A percentile compares a stretch with the other conserved stretches of the same genome.
Conservation (phyloP, 345 rosid species). For the Euphorbia tirucalli region DNA sequence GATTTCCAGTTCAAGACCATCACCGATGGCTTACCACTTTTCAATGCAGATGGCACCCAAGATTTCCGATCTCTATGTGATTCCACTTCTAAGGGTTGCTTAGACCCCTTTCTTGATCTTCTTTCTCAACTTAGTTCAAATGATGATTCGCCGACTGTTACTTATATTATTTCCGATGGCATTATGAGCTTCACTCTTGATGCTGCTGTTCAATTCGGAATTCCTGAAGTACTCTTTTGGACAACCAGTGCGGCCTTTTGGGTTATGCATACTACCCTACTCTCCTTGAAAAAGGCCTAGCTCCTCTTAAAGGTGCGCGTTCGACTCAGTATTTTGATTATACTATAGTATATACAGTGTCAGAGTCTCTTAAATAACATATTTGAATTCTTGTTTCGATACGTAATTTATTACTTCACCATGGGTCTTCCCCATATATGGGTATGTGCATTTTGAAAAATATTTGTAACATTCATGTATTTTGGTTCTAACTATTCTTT, state of each 20-base stretch:
- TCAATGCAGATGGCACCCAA: constrained; percentile 16
- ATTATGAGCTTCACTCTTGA: constrained; percentile 34
- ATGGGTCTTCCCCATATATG: no score
- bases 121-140: constrained; percentile 16
- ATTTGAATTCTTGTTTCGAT: no score
- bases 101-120: constrained; percentile 22
- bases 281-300: constrained; percentile 23
- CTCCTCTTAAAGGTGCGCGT: constrained; percentile 32
- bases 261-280: constrained; percentile 11
- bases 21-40: constrained; percentile 34
- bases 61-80: constrained; percentile 25
- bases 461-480: no score
- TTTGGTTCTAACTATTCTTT: no score
- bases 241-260: constrained; percentile 30
- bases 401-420: no score
- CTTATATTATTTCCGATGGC: constrained; percentile 36
- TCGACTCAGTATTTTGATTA: no score
- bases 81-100: constrained; percentile 7
- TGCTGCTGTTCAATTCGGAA: constrained; percentile 27
- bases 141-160: constrained; percentile 4
- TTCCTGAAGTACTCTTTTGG: constrained; percentile 25
- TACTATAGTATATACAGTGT: no score
- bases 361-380: no score
- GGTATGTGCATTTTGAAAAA: no score
- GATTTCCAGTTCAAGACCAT: constrained; percentile 32